Evolutionary conservation across 2,329 filamentous ascomycete genomes (phyloP), one percentile per base, ranked within the genome.

Genomic region (Colletotrichum sp.): DNA sequence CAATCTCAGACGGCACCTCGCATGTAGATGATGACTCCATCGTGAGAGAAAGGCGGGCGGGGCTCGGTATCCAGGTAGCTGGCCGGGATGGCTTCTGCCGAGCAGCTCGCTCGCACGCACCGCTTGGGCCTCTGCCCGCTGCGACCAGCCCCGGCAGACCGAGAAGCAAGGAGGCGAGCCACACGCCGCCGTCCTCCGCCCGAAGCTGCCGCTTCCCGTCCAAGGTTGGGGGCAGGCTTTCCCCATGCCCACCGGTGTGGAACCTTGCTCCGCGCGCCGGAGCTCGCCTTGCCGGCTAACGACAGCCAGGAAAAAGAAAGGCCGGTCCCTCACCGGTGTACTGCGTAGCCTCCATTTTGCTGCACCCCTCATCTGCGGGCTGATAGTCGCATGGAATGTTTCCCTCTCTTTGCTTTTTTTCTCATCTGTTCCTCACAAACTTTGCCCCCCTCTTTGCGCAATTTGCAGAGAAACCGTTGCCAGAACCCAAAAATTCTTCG

Each of bases 261-360:
- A 36, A 27, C 30, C 18, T n/a, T 48, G 39, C 70, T 13, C 28
- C 30, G 28, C 28, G 36, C 25, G 32, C 70, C 65, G 71, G 43
- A n/a, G 43, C 22, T 73, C 70, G 32, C 56, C 66, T 34, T 70
- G n/a, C 58, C 71, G 71, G 56, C 43, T 55, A 70, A 58, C 56
- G 30, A 64, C 66, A 70, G 43, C 32, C 28, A 8, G 36, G 43
- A 74, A 74, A 70, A 74, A 64, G 71, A 70, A 74, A 74, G 32
- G 9, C 32, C 56, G 71, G 43, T 48, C 71, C 55, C 64, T 61
- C 71, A 70, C 43, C 71, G 71, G 58, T 74, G 66, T 36, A 36
- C 34, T 36, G 34, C 34, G 34, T 62, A 74, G 58, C 27, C 55
- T 55, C 55, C 71, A 43, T 39, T 30, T 30, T 32, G 66, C 71